Conservation (phyloP, 176 grass and related monocot species). For the Puccinellia tenuiflora region DNA sequence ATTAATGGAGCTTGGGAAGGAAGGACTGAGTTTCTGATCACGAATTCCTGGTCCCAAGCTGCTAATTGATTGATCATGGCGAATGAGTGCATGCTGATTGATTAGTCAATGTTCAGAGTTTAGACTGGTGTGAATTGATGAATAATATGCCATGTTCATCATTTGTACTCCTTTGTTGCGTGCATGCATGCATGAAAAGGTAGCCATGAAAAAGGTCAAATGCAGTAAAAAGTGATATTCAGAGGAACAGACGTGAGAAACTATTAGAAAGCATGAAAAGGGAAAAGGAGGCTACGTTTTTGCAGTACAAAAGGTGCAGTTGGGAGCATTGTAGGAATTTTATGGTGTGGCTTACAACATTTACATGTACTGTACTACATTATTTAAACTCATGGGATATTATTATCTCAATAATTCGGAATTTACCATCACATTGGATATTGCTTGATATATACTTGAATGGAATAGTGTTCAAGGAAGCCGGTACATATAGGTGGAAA, state of each 20-base stretch:
- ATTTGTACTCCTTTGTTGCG: not conserved
- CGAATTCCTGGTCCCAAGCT: constrained; percentile 6
- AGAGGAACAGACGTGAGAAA: constrained; percentile 10
- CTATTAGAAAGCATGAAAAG: constrained; percentile 27
- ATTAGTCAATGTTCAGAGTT: constrained; percentile 18
- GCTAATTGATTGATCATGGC: constrained; percentile 31
- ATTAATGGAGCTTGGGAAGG: constrained; percentile 7
- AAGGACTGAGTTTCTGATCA: not conserved
- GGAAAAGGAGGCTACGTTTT: constrained; percentile 3
- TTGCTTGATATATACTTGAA: no score
- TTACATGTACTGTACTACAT: no score
- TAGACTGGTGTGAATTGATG: not conserved
- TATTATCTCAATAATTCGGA: no score
- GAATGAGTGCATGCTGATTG: constrained; percentile 42
- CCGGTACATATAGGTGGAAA: no score
- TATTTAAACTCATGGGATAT: no score
- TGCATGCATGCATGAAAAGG: constrained; percentile 7
- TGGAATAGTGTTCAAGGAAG: no score
- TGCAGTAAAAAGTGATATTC: constrained; percentile 28
- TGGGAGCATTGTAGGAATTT: no score
- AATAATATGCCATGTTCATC: not conserved
- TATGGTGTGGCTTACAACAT: no score
- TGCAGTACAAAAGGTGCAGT: constrained; percentile 14
- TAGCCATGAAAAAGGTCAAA: not conserved
- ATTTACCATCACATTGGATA: no score